Evolutionary conservation across 495 filamentous ascomycete genomes (phyloP), one percentile per base, ranked within the genome.

Genomic region (Bacidia gigantensis): DNA sequence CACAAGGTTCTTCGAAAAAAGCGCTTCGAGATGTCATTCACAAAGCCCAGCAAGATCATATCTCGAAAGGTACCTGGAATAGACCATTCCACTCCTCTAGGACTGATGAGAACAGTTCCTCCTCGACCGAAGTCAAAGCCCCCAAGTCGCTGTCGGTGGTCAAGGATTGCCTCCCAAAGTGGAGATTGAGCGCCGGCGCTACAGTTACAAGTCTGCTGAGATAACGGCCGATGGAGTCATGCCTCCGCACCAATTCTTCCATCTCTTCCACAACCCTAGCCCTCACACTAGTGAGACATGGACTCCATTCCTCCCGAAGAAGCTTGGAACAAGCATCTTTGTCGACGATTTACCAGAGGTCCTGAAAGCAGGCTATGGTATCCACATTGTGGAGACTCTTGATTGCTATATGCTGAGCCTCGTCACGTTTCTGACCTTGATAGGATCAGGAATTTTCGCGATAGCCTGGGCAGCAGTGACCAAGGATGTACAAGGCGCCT

Each of bases 241-340:
- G 29, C 47, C 47, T 38, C 2, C 24, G 10, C 47, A 50, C 7
- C 24, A 35, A 1, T 50, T 50, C 47, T 35, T 50, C 9, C 47
- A 50, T 25, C 26, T 50, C 24, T 38, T 39, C 25, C 17, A 50
- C 18, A 38, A 50, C 12, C 47, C 47, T 7, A 26, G 18, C 10
- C 47, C 47, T 26, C 47, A 50, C 26, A 35, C 24, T 3, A 26
- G 22, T 25, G 26, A 50, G 9, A 50, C 24, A 1, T 50, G 47
- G 47, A 50, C 10, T 21, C 47, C 17, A 14, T 25, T 21, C 22
- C 47, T 50, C 26, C 47, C 47, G 1, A 50, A 50, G 47, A 50
- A 50, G 47, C 47, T 50, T 7, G 7, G 23, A 2, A 25, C 17
- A 2, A 50, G 47, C 23, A n/a, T 50, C 0, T 38, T 35, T 29